Conservation (phyloP, 345 rosid species). For the Citrus mangshanensis region DNA sequence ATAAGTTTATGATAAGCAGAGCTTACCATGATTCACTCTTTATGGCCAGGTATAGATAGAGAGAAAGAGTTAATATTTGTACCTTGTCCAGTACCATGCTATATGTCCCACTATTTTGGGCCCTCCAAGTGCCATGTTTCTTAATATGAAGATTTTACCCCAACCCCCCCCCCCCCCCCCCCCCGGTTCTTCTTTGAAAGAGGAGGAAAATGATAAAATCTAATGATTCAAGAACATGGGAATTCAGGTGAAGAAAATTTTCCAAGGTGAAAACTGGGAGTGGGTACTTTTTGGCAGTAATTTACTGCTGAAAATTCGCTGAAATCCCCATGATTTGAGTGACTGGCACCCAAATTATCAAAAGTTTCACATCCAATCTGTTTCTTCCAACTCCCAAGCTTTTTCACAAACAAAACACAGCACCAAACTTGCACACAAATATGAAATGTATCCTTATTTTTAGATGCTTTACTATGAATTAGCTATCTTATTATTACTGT, state of each 20-base stretch:
- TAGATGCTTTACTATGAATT: too few relatives aligned
- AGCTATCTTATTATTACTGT: neutral
- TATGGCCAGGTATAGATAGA: constrained; percentile 74
- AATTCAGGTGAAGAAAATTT: neutral
- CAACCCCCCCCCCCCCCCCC: neutral
- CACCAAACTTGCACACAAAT: neutral
- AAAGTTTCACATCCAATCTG: neutral
- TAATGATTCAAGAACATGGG: neutral
- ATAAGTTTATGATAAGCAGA: constrained; percentile 88
- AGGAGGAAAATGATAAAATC: neutral
- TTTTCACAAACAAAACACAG: neutral
- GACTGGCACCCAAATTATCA: neutral
- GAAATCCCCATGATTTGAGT: neutral
- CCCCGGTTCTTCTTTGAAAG: neutral
- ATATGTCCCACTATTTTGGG: neutral
- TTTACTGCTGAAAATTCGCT: neutral
- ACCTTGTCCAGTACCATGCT: neutral
- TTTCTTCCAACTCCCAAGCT: neutral
- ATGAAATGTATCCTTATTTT: neutral
- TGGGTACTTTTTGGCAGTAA: neutral
- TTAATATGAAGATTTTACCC: neutral
- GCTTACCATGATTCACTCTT: constrained; percentile 96
- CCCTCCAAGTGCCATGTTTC: neutral
- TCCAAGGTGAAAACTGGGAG: neutral
- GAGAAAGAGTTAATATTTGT: neutral